phyloP scores from a whole-genome alignment of 139 green algal species.

The Zygnema circumcarinatum region DNA sequence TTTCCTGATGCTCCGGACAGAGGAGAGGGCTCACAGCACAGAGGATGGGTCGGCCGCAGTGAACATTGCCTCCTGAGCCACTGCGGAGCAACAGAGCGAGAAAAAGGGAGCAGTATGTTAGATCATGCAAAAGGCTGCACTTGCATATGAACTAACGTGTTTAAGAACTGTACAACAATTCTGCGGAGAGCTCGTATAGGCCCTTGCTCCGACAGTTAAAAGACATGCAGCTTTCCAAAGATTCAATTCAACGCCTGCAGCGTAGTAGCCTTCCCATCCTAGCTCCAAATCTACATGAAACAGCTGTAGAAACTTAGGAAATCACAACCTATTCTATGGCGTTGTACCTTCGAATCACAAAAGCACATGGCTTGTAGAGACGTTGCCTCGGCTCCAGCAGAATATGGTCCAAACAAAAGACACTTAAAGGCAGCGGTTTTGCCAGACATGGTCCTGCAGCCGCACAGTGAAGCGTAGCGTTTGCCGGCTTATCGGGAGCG shows the following conservation, averaged over 20 bases:
- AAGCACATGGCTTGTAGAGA: conserved; percentile 50
- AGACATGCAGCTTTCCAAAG: too few relatives aligned
- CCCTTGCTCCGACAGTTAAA: too few relatives aligned
- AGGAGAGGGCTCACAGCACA: conserved; percentile 12
- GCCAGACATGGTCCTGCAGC: conserved; percentile 39
- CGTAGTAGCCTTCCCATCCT: too few relatives aligned
- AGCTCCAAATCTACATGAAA: too few relatives aligned
- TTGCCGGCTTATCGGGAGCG: conserved; percentile 40
- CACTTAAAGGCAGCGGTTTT: conserved; percentile 26
- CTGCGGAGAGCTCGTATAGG: too few relatives aligned
- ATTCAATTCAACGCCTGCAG: too few relatives aligned
- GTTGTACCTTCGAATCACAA: conserved; percentile 2
- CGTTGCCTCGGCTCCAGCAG: conserved; percentile 49
- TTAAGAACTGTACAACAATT: too few relatives aligned
- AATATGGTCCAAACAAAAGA: conserved; percentile 45
- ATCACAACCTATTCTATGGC: too few relatives aligned
- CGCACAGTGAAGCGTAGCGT: conserved; percentile 39
- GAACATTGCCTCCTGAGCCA: background rate
- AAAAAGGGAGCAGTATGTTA: background rate
- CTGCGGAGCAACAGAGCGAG: background rate
- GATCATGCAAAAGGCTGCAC: too few relatives aligned
- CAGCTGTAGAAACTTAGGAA: too few relatives aligned
- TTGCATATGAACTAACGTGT: too few relatives aligned
- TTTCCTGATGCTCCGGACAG: conserved; percentile 29
- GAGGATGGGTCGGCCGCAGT: conserved; percentile 19